These are phyloP conservation scores for Oenanthe sinensis DNA, from an alignment of 129 eudicot species.

Conservation along the genomic window DNA sequence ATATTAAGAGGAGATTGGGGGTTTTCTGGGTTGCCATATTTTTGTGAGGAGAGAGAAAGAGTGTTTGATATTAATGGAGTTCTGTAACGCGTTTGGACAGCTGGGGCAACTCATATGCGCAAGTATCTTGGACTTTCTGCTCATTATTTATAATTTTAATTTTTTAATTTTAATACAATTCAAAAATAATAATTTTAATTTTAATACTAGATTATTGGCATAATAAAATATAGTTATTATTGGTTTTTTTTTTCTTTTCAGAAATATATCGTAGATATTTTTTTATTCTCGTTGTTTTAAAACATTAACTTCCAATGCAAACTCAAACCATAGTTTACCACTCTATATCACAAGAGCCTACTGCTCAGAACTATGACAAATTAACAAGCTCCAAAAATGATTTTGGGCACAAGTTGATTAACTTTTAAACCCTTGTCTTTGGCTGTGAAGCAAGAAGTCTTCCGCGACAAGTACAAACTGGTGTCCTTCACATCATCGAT, in stretches of 20 bases:
- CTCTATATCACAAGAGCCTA: too few relatives aligned
- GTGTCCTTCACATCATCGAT: background rate
- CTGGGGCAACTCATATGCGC: background rate
- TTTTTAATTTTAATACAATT: background rate
- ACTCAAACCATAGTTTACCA: too few relatives aligned
- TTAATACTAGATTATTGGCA: too few relatives aligned
- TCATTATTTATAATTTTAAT: background rate
- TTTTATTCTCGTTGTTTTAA: too few relatives aligned
- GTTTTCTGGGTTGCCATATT: conserved; percentile 5
- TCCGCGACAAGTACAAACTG: background rate
- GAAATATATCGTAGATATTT: too few relatives aligned
- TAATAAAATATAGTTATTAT: too few relatives aligned
- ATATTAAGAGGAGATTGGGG: conserved; percentile 17
- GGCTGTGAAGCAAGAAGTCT: background rate
- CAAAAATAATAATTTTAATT: too few relatives aligned
- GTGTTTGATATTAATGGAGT: background rate
- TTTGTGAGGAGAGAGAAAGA: background rate
- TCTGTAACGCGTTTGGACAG: background rate
- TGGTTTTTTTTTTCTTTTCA: too few relatives aligned
- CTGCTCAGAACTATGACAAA: too few relatives aligned
- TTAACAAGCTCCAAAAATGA: background rate
- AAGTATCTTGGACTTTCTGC: background rate
- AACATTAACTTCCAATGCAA: too few relatives aligned
- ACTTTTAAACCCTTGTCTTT: background rate
- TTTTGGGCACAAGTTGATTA: background rate